Evolutionary conservation across 2,329 filamentous ascomycete genomes (phyloP).

Genomic region (Plenodomus tracheiphilus): DNA sequence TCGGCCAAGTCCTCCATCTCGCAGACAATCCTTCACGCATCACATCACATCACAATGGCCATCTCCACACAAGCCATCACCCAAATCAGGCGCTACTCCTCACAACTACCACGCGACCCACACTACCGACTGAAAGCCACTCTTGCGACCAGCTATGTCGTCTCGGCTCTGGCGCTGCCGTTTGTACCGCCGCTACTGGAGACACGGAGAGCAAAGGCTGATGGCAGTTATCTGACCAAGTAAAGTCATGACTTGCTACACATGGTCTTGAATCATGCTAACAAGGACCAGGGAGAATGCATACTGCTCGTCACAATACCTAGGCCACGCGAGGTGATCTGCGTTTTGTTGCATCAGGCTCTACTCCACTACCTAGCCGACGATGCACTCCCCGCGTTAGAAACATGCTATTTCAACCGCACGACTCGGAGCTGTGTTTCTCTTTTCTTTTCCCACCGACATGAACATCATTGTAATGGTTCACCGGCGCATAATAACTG

Average conservation of each 20-base stretch:
- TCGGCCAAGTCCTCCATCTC: background rate
- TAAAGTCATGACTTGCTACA: conserved; percentile 17
- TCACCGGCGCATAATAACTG: too few relatives aligned
- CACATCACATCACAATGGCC: conserved; percentile 28
- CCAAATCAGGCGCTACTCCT: conserved; percentile 43
- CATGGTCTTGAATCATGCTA: background rate
- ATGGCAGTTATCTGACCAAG: conserved; percentile 44
- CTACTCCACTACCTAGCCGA: too few relatives aligned
- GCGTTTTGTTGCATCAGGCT: too few relatives aligned
- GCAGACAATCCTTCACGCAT: background rate
- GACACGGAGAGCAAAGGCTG: conserved; percentile 40
- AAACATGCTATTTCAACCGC: too few relatives aligned
- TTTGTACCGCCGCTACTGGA: conserved; percentile 47
- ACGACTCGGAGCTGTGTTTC: too few relatives aligned
- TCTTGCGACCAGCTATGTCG: conserved; percentile 44
- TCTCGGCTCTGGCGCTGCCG: conserved; percentile 44
- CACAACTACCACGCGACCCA: conserved; percentile 38
- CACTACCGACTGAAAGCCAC: conserved; percentile 41
- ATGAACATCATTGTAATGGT: too few relatives aligned
- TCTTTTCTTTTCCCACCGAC: too few relatives aligned
- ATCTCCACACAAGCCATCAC: conserved; percentile 35
- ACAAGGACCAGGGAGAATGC: conserved; percentile 17
- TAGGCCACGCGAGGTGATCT: conserved; percentile 19
- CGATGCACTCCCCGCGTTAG: too few relatives aligned
- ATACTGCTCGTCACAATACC: conserved; percentile 22